Conservation (phyloP, 768 basidiomycete genomes). For the Hypholoma sublateritium region DNA sequence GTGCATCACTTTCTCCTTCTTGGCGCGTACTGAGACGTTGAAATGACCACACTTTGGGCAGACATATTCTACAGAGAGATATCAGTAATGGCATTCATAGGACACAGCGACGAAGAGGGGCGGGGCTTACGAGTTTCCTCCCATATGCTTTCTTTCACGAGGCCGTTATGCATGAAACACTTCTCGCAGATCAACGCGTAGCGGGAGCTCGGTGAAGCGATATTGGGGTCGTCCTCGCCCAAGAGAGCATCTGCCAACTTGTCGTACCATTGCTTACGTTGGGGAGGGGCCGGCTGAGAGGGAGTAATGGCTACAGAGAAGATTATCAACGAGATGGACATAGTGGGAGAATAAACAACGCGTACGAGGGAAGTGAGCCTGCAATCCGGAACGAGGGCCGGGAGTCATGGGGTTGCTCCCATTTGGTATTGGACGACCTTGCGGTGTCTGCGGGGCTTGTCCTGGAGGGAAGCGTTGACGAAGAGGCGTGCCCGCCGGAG, state of each 20-base stretch:
- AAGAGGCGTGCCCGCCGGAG: conserved; percentile 38
- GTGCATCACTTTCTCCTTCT: conserved; percentile 21
- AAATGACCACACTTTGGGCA: conserved; percentile 88
- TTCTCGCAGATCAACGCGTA: conserved; percentile 89
- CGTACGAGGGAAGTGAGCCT: conserved; percentile 29
- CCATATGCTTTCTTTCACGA: conserved; percentile 81
- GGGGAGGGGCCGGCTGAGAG: conserved; percentile 39
- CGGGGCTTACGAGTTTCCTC: conserved; percentile 73
- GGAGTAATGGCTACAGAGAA: conserved; percentile 23
- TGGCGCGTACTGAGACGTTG: conserved; percentile 53
- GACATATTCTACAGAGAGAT: conserved; percentile 59
- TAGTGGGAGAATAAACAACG: neutral
- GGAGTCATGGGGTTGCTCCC: conserved; percentile 24
- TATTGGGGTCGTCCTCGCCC: conserved; percentile 65
- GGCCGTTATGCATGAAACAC: conserved; percentile 87
- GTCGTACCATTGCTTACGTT: conserved; percentile 82
- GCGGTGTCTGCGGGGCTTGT: conserved; percentile 31
- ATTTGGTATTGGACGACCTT: conserved; percentile 24
- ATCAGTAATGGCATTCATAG: neutral
- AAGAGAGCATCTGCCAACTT: conserved; percentile 84
- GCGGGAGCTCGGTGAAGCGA: conserved; percentile 45
- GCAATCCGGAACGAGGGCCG: conserved; percentile 19
- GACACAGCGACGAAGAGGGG: conserved; percentile 1
- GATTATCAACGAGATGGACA: conserved; percentile 5
- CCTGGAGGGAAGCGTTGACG: conserved; percentile 38